A percentile compares a stretch with the other conserved stretches of the same genome.
Conservation (phyloP, 306 rosid genomes). For the Quercus alba region DNA sequence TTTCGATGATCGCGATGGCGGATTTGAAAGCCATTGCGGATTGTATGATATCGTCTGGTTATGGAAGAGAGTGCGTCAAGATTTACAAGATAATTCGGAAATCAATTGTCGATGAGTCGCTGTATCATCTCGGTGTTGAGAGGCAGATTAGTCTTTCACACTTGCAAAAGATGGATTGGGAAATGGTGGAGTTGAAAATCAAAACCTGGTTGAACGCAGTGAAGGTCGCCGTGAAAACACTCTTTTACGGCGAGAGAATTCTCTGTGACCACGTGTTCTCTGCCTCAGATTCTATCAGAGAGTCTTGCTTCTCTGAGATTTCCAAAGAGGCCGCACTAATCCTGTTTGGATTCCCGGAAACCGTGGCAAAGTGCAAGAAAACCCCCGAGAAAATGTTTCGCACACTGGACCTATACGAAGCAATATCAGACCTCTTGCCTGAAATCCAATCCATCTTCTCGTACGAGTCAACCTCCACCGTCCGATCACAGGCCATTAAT, state of each 20-base stretch:
- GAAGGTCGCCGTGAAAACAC: slow-evolving; percentile 42
- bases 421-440: slow-evolving; percentile 45
- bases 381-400: slow-evolving; percentile 71
- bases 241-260: slow-evolving; percentile 55
- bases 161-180: no score
- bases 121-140: slow-evolving; percentile 68
- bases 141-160: slow-evolving; percentile 41
- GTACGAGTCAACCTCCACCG: slow-evolving; percentile 45
- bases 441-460: slow-evolving; percentile 72
- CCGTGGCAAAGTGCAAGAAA: slow-evolving; percentile 72
- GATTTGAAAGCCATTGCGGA: slow-evolving; percentile 73
- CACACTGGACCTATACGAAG: slow-evolving; percentile 62
- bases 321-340: slow-evolving; percentile 46
- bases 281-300: slow-evolving; percentile 31
- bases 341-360: slow-evolving; percentile 71
- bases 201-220: slow-evolving; percentile 62
- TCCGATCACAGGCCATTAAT: slow-evolving; percentile 43
- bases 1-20: slow-evolving; percentile 31
- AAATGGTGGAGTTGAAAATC: slow-evolving; percentile 54
- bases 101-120: slow-evolving; percentile 61
- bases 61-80: slow-evolving; percentile 63
- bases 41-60: slow-evolving; percentile 63
- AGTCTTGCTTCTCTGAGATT: slow-evolving; percentile 60
- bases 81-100: slow-evolving; percentile 49
- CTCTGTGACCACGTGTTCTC: slow-evolving; percentile 61